Percentiles rank a stretch among this genome's conserved stretches.
These are phyloP conservation scores for Penicillium ochrochloron DNA, from an alignment of 495 filamentous ascomycete species.

Conservation along the genomic window DNA sequence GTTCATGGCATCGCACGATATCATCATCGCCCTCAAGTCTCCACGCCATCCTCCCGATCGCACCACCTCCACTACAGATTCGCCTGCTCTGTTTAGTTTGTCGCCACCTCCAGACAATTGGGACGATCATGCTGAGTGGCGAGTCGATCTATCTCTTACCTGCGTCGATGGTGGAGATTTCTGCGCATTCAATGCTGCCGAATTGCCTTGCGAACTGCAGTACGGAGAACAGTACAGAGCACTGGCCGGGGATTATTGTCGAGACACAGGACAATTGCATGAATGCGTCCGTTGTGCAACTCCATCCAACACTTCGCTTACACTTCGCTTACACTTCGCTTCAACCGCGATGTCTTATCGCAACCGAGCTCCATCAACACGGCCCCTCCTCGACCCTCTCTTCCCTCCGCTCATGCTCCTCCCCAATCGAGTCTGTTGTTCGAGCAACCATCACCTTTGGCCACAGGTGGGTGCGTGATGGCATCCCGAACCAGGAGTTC, in stretches of 20 bases:
- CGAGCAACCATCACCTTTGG: conserved; percentile 18
- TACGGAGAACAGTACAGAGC: not conserved
- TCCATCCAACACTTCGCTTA: not conserved
- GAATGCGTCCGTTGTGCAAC: not conserved
- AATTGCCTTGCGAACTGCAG: not conserved
- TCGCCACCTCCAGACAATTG: conserved; percentile 6
- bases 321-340: not conserved
- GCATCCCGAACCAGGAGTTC: conserved; percentile 14
- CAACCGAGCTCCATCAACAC: not conserved
- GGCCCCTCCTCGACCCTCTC: not conserved
- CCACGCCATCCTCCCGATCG: conserved; percentile 12
- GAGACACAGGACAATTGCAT: not conserved
- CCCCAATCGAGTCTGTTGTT: conserved; percentile 13
- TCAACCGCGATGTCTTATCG: not conserved
- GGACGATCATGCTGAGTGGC: conserved; percentile 13
- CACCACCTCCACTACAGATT: conserved; percentile 1
- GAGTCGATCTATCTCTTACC: conserved; percentile 9
- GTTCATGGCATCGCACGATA: not conserved
- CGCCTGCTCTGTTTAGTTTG: not conserved
- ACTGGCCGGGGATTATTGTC: not conserved
- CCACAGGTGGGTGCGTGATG: conserved; percentile 4
- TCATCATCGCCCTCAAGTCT: not conserved
- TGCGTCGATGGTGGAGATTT: not conserved
- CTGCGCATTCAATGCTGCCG: not conserved
- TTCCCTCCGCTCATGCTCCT: not conserved